These are phyloP conservation scores for Emericellopsis atlantica DNA, from an alignment of 2,329 filamentous ascomycete species.

Conservation along the genomic window DNA sequence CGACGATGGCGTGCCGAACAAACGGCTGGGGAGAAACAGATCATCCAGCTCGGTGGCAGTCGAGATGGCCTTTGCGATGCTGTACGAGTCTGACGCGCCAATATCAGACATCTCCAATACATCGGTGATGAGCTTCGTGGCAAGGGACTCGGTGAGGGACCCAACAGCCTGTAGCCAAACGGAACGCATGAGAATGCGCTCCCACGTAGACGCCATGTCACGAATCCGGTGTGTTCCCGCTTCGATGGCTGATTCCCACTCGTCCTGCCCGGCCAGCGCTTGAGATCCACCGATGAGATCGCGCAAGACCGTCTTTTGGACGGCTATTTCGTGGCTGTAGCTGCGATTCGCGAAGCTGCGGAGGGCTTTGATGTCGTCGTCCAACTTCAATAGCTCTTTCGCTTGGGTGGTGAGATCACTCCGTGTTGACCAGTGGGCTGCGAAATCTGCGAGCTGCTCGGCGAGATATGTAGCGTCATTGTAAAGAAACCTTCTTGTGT, in stretches of 20 bases:
- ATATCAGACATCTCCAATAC: constrained; percentile 50
- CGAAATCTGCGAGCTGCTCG: constrained; percentile 38
- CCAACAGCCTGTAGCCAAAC: constrained; percentile 52
- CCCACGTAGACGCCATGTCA: constrained; percentile 42
- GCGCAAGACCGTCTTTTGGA: constrained; percentile 47
- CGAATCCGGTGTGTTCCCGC: constrained; percentile 39
- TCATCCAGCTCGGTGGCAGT: constrained; percentile 46
- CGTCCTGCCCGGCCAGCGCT: constrained; percentile 45
- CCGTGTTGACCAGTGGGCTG: constrained; percentile 37
- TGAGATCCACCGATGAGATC: constrained; percentile 49
- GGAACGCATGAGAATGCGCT: constrained; percentile 43
- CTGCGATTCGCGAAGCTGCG: constrained; percentile 48
- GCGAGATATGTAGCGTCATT: constrained; percentile 55
- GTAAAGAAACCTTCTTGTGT: constrained; percentile 42
- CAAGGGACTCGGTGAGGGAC: constrained; percentile 43
- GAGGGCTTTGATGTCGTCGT: constrained; percentile 46
- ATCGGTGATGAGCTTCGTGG: constrained; percentile 46
- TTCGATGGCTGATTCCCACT: constrained; percentile 38
- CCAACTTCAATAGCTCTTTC: constrained; percentile 41
- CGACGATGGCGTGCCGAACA: constrained; percentile 9
- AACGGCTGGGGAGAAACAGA: constrained; percentile 38
- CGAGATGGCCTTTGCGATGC: constrained; percentile 45
- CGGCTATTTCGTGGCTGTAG: constrained; percentile 47
- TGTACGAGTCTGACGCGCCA: constrained; percentile 51
- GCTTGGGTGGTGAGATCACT: constrained; percentile 37